A percentile compares a stretch with the other conserved stretches of the same genome.
These are phyloP conservation scores for Globisporangium iwayamae DNA, from an alignment of 352 stramenopile species.

Conservation along the genomic window DNA sequence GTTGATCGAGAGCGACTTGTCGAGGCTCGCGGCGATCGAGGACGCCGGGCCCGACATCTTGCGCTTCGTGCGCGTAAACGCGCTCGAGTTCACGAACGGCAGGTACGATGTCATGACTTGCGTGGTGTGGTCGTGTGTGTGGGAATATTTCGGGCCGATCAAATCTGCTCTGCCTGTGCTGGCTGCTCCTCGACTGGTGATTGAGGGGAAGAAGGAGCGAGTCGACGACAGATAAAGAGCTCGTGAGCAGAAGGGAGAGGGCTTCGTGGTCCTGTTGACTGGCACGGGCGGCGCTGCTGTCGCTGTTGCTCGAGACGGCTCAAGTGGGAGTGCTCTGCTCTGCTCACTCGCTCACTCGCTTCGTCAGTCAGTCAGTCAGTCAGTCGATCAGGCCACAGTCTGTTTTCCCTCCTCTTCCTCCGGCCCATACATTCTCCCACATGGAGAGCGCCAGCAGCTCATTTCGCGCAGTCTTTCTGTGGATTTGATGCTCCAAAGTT, in stretches of 20 bases:
- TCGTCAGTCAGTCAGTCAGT: not conserved
- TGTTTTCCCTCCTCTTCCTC: not conserved
- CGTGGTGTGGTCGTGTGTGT: not conserved
- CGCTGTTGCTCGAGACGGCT: constrained; percentile 1
- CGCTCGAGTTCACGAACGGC: constrained; percentile 13
- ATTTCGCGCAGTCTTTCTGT: constrained; percentile 4
- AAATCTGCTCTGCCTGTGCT: not conserved
- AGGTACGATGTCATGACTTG: constrained; percentile 21
- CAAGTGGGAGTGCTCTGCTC: constrained; percentile 9
- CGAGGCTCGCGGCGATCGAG: constrained; percentile 27
- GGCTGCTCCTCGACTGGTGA: not conserved
- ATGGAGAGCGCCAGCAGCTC: constrained; percentile 4
- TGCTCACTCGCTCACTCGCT: not conserved
- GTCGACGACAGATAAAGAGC: not conserved
- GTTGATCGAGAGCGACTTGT: constrained; percentile 28
- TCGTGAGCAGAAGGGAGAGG: not conserved
- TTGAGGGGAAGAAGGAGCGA: not conserved
- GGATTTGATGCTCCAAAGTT: not conserved
- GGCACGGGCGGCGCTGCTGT: not conserved
- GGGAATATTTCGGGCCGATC: not conserved
- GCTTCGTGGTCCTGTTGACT: not conserved
- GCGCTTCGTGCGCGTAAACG: constrained; percentile 41
- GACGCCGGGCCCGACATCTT: constrained; percentile 54
- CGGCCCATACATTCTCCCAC: constrained; percentile 7
- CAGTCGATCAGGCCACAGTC: not conserved